Evolutionary conservation across 495 filamentous ascomycete genomes (phyloP).

Genomic region (Xylaria sp.): DNA sequence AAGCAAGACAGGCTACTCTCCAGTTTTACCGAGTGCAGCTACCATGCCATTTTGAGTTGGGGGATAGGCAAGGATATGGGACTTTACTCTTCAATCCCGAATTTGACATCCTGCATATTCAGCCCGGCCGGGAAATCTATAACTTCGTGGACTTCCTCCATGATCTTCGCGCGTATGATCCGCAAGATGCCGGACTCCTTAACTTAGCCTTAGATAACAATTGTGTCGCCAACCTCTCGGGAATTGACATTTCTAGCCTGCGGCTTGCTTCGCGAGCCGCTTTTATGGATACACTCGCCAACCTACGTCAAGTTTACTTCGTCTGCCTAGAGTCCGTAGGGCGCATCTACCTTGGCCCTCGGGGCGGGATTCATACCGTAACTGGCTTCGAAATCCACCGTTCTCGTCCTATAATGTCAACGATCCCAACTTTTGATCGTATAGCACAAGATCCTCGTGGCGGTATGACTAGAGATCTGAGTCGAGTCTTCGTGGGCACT

Average conservation of each 20-base stretch:
- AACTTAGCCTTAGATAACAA: slow-evolving; percentile 4
- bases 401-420: slow-evolving; percentile 18
- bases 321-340: slow-evolving; percentile 6
- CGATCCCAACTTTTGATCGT: slow-evolving; percentile 13
- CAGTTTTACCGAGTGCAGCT: slow-evolving; percentile 13
- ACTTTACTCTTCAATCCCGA: slow-evolving; percentile 18
- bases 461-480: slow-evolving; percentile 8
- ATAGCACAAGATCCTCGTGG: slow-evolving; percentile 13
- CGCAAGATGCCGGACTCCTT: slow-evolving; percentile 8
- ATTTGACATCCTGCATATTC: slow-evolving; percentile 3
- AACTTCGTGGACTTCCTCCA: neutral
- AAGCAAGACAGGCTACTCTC: slow-evolving; percentile 17
- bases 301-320: slow-evolving; percentile 5
- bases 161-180: slow-evolving; percentile 15
- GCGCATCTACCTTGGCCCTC: slow-evolving; percentile 10
- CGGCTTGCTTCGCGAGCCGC: neutral
- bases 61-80: neutral
- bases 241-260: neutral
- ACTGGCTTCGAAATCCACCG: neutral
- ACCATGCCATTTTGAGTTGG: neutral
- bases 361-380: slow-evolving; percentile 1
- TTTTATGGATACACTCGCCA: neutral
- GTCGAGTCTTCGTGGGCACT: slow-evolving; percentile 18
- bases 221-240: neutral
- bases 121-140: neutral